Evolutionary conservation across 228 moss, liverwort and hornwort genomes (phyloP), one percentile per base, ranked within the genome.

Genomic region (Sphagnum magellanicum): DNA sequence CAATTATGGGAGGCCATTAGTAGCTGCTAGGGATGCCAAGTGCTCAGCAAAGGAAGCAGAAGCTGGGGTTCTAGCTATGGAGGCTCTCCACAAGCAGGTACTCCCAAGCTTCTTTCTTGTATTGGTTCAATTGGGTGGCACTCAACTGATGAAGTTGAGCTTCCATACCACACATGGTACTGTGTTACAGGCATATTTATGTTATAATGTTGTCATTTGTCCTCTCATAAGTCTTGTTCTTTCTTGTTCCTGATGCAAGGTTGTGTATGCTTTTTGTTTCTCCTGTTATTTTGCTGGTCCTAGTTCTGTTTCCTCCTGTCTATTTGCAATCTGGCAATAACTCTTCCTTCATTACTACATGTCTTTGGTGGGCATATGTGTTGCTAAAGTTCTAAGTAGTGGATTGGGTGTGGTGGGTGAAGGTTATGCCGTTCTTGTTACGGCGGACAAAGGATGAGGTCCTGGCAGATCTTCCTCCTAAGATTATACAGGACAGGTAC

Each of bases 51-150:
- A 83, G 79, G 94, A 94, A 82, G 79, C 94, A 72, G 94, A 94
- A 79, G 91, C 87, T 62, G 94, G 94, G 64, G 86, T 91, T 49
- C 71, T 94, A 49, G 94, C 94, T 16, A 91, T 94, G 94, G 94
- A 94, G 80, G 94, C 94, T 13, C 82, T 94, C 59, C 94, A 94
- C 71, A 94, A 94, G 72, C 94, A 94, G 91, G 94, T 91, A 72
- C 51, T 61, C 4, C 48, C 32, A 32, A 32, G 32, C 32, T 32
- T 32, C 32, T 32, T 32, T 32, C 32, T 32, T 32, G 32, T 32
- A 32, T 32, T 32, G 32, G 32, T 32, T 32, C 32, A 32, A 32
- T 32, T 32, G 32, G 32, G 32, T 32, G 32, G 32, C 32, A 32
- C 32, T 32, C 3, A 32, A 32, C 32, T 32, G 32, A 32, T 32